Base-by-base conservation (phyloP, 768 basidiomycete genomes). In the Daedaleopsis sinensis region DNA sequence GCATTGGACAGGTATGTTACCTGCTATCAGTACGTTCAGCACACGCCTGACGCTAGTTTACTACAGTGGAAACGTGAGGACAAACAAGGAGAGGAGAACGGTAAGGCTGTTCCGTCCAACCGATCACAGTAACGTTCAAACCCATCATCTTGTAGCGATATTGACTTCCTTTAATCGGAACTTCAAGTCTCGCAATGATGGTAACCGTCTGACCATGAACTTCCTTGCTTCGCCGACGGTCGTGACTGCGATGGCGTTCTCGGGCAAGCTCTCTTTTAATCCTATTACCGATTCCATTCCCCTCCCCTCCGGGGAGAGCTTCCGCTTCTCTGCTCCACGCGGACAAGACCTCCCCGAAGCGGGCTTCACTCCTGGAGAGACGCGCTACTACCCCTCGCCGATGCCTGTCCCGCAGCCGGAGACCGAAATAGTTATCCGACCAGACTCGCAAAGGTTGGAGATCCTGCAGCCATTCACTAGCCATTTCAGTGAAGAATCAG, bases 161-260 rank as follows among this genome's bases (percentile, higher is more conserved):
- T 75, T 99, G 59, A 98, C 96, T 0, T 97, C 94, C 42, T 98
- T 98, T 83, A 98, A 99, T 76, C 86, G 84, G 47, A 91, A 91
- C 74, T 91, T 91, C 83, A 95, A 94, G 78, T 94, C 95, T 2
- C 85, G 97, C 66, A 99, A 99, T 72, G 97, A 99, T 70, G 97
- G 96, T 23, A 98, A 98, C 73, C 80, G 83, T 42, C 80, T 88
- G 57, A 98, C 96, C 16, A 93, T 96, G 94, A 98, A 98, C 76
- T 98, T 99, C 80, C 83, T 99, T 59, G 94, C 96, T 9, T 98
- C 96, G 5, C 97, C 97, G 0, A 96, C 95, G 37, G 82, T 97
- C 60, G 97, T 98, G 19, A 98, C 97, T 21, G 97, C 97, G 1
- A 94, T 96, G 93, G 88, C 96, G 0, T 98, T 98, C 76, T 89